These are phyloP conservation scores for Westerdykella sp. DNA, from an alignment of 2,329 filamentous ascomycete genomes.

Conservation along the genomic window DNA sequence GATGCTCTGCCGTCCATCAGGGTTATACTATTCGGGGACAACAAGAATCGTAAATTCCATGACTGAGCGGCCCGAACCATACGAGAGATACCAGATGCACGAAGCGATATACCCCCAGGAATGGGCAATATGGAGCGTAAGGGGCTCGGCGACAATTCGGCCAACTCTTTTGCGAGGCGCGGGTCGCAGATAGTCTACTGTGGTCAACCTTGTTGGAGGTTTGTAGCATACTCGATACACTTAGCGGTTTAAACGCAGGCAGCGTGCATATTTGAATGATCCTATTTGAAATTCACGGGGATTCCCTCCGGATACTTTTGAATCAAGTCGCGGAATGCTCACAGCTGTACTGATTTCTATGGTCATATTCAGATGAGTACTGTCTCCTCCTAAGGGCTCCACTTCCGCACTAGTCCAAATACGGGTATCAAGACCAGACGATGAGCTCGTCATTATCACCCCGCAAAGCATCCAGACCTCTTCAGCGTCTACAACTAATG, in stretches of 20 bases:
- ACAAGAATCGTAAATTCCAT: constrained; percentile 91
- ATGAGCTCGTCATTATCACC: too few relatives aligned
- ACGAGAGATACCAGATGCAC: background rate
- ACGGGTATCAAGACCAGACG: too few relatives aligned
- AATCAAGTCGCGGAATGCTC: too few relatives aligned
- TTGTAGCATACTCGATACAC: background rate
- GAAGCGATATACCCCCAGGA: background rate
- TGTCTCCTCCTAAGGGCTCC: too few relatives aligned
- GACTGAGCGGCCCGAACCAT: constrained; percentile 54
- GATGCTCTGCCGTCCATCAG: constrained; percentile 80
- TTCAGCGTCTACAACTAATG: too few relatives aligned
- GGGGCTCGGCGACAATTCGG: background rate
- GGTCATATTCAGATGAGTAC: too few relatives aligned
- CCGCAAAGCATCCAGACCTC: too few relatives aligned
- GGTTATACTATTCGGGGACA: constrained; percentile 84
- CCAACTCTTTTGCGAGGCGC: constrained; percentile 7
- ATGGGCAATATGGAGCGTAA: background rate
- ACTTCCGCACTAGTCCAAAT: too few relatives aligned
- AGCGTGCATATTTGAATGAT: too few relatives aligned
- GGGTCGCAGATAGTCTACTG: constrained; percentile 12
- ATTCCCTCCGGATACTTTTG: too few relatives aligned
- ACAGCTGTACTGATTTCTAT: too few relatives aligned
- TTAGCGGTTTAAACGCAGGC: background rate
- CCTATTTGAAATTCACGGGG: too few relatives aligned
- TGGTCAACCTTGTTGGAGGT: background rate